Evolutionary conservation across 495 filamentous ascomycete genomes (phyloP), one percentile per base, ranked within the genome.

Genomic region (Lasiosphaeria miniovina): DNA sequence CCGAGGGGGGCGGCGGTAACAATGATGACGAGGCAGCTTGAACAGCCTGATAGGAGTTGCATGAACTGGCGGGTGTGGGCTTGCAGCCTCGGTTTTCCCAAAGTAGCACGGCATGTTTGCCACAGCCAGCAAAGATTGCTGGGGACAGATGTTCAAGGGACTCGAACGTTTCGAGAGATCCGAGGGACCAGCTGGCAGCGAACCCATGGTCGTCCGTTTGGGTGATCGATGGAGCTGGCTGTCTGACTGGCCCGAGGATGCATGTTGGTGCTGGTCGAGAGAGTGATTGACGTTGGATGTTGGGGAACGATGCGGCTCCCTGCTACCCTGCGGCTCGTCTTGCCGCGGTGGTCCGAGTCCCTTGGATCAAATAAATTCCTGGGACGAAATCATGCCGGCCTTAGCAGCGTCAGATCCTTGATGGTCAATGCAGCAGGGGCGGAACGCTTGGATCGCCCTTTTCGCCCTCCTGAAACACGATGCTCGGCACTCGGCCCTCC

Each of bases 371-470:
- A 59, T 59, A 64, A 66, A 61, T 66, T 67, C 60, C 62, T 58
- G 55, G 67, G 64, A 65, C 64, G 62, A 60, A 55, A 71, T 67
- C 38, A 64, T 61, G 64, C 64, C 24, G 61, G 63, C 63, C 59
- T 59, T 46, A 69, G 65, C 63, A 58, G 66, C 69, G 62, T 66
- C 61, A 60, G 61, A 62, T 65, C 53, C 24, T 58, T 51, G 63
- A 60, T 69, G 57, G 55, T 62, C 43, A 55, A 69, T 71, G 68
- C 66, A 24, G 24, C 24, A 69, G 60, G 60, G 52, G 56, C 43
- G 32, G 43, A 53, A 55, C 62, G 67, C 67, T 71, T 66, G 59
- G 64, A 69, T 67, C 67, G 51, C 61, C 54, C 12, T 33, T 41
- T 54, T 55, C 54, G 45, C 61, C 58, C 41, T 49, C 60, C 62